Conservation (phyloP, 305 asterid species). For the Solanum hybrid region DNA sequence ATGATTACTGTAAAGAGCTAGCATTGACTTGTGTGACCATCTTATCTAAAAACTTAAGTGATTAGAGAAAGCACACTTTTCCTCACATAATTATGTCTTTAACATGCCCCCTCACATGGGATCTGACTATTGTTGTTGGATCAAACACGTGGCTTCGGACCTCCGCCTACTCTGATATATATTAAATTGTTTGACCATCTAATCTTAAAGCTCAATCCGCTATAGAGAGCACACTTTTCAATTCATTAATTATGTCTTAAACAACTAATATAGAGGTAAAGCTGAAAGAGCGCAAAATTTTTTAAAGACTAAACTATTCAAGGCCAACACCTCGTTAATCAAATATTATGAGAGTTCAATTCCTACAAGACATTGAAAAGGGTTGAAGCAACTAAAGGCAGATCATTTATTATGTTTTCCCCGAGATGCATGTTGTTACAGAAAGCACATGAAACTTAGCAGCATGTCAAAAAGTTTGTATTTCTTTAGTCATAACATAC, state of each 20-base stretch:
- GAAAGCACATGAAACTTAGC: slow-evolving; percentile 2
- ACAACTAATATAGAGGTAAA: background rate
- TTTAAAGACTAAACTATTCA: background rate
- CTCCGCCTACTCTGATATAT: background rate
- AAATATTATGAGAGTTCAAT: background rate
- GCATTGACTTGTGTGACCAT: background rate
- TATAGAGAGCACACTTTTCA: background rate
- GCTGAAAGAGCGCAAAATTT: background rate
- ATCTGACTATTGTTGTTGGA: background rate
- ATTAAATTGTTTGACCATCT: background rate
- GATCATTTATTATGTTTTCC: background rate
- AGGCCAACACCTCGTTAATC: background rate
- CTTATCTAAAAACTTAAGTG: background rate
- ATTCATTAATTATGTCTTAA: background rate
- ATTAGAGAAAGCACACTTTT: background rate
- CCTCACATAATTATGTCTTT: background rate
- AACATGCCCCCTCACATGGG: background rate
- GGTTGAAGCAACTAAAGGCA: background rate
- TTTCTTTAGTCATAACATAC: background rate
- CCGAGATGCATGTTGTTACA: background rate
- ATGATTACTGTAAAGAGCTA: background rate
- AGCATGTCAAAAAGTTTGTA: background rate
- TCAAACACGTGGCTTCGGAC: background rate
- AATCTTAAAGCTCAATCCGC: background rate
- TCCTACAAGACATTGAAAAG: background rate